Evolutionary conservation across 352 stramenopile species (phyloP).

Genomic region (Phytophthora ramorum): DNA sequence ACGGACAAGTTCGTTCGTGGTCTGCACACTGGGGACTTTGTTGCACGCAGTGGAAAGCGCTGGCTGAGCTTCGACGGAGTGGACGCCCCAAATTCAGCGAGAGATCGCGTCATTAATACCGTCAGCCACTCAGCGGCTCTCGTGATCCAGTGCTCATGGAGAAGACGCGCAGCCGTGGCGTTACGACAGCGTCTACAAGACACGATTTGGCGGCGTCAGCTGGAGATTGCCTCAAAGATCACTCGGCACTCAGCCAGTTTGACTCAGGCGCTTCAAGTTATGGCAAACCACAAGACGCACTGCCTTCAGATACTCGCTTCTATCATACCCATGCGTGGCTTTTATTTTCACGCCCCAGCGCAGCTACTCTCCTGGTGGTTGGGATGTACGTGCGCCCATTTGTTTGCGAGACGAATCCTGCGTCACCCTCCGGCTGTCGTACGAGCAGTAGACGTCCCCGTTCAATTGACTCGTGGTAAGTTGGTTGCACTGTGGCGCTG

Average conservation of each 20-base stretch:
- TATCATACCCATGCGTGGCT: slow-evolving; percentile 16
- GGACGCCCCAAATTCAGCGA: slow-evolving; percentile 34
- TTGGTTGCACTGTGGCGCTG: slow-evolving; percentile 37
- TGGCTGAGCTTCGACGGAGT: slow-evolving; percentile 46
- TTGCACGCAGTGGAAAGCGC: slow-evolving; percentile 48
- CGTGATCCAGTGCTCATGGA: slow-evolving; percentile 62
- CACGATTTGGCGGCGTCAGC: slow-evolving; percentile 47
- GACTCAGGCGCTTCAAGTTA: slow-evolving; percentile 2
- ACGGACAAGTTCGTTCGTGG: slow-evolving; percentile 43
- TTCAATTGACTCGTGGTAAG: slow-evolving; percentile 36
- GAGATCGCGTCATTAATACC: slow-evolving; percentile 22
- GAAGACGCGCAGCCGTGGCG: slow-evolving; percentile 35
- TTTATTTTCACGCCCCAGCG: slow-evolving; percentile 45
- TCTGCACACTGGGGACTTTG: slow-evolving; percentile 52
- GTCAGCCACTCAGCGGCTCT: slow-evolving; percentile 46
- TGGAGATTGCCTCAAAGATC: slow-evolving; percentile 53
- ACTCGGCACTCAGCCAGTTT: slow-evolving; percentile 26
- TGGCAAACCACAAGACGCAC: neutral
- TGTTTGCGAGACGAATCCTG: slow-evolving; percentile 37
- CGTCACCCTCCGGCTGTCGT: slow-evolving; percentile 49
- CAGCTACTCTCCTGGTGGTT: slow-evolving; percentile 54
- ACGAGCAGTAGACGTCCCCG: slow-evolving; percentile 46
- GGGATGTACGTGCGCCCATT: slow-evolving; percentile 30
- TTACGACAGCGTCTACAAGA: slow-evolving; percentile 31
- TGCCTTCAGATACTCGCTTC: slow-evolving; percentile 9